These are phyloP conservation scores for Pseudozyma thailandica DNA, from an alignment of 1,284 basidiomycete species.

Conservation along the genomic window DNA sequence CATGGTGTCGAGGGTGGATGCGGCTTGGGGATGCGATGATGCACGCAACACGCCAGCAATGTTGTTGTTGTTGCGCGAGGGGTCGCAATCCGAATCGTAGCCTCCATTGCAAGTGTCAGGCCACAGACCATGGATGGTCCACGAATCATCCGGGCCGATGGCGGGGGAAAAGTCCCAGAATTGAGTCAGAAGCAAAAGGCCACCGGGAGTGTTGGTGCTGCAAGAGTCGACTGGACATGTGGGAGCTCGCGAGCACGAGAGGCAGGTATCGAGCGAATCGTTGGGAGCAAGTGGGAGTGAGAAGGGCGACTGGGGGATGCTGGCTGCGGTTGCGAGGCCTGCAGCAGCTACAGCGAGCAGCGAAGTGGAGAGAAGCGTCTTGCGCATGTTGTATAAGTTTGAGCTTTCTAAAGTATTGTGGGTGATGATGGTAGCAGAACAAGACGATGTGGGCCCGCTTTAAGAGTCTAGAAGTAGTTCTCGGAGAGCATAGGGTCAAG, in stretches of 20 bases:
- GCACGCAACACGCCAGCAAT: constrained; percentile 27
- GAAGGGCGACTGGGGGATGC: constrained; percentile 13
- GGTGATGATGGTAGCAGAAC: too few species aligned
- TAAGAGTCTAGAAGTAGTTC: too few species aligned
- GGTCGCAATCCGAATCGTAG: constrained; percentile 44
- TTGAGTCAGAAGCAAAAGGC: constrained; percentile 45
- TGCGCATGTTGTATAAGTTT: constrained; percentile 17
- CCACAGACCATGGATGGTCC: constrained; percentile 57
- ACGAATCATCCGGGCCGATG: constrained; percentile 44
- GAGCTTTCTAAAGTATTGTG: too few species aligned
- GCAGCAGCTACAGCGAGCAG: background rate
- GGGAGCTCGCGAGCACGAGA: constrained; percentile 29
- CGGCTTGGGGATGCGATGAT: constrained; percentile 14
- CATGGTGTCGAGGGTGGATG: constrained; percentile 39
- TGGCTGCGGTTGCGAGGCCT: constrained; percentile 2
- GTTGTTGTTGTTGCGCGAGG: constrained; percentile 26
- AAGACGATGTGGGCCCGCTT: too few species aligned
- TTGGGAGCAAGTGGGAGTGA: background rate
- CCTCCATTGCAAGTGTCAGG: constrained; percentile 49
- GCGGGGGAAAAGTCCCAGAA: constrained; percentile 55
- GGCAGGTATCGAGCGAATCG: constrained; percentile 14
- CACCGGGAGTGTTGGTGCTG: constrained; percentile 48
- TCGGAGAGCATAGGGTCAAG: too few species aligned
- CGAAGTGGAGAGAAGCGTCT: background rate
- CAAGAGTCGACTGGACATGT: constrained; percentile 34